phyloP scores from a whole-genome alignment of 805 yeast genomes.

The Metschnikowia sp. region DNA sequence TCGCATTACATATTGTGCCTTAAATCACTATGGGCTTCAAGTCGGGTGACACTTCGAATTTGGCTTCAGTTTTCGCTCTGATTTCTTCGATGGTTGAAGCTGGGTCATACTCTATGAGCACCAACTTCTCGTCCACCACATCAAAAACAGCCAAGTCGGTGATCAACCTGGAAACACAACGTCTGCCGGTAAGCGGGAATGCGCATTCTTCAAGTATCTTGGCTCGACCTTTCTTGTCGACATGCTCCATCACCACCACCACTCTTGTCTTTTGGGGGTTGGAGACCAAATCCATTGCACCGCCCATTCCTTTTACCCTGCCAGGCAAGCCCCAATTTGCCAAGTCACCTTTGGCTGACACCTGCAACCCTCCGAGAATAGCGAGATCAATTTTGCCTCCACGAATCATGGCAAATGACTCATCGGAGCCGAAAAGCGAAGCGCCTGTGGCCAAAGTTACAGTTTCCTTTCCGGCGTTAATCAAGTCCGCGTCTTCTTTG shows the following conservation, averaged over 20 bases:
- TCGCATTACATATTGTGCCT: too few species aligned
- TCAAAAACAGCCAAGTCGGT: conserved; percentile 50
- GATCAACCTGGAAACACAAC: conserved; percentile 44
- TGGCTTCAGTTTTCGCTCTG: conserved; percentile 37
- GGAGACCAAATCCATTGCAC: conserved; percentile 52
- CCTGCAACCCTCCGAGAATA: conserved; percentile 49
- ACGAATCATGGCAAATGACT: conserved; percentile 49
- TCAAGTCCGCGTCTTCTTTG: conserved; percentile 46
- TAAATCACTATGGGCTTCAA: conserved; percentile 17
- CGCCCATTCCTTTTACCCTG: conserved; percentile 51
- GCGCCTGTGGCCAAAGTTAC: conserved; percentile 46
- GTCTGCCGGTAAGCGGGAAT: conserved; percentile 47
- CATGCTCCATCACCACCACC: conserved; percentile 47
- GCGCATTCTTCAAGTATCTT: conserved; percentile 43
- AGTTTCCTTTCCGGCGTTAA: conserved; percentile 53
- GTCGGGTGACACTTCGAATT: conserved; percentile 31
- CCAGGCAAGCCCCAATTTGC: conserved; percentile 56
- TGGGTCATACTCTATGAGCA: conserved; percentile 41
- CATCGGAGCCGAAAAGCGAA: conserved; percentile 47
- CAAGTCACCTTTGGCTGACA: conserved; percentile 45
- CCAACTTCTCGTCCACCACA: conserved; percentile 35
- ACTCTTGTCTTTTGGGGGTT: conserved; percentile 44
- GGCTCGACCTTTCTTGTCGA: conserved; percentile 44
- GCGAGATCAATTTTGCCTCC: conserved; percentile 44
- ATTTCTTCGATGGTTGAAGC: conserved; percentile 40